Percentiles rank a stretch among this genome's conserved stretches.
Evolutionary conservation across 495 filamentous ascomycete species (phyloP).

Genomic region (Xylaria bambusicola): DNA sequence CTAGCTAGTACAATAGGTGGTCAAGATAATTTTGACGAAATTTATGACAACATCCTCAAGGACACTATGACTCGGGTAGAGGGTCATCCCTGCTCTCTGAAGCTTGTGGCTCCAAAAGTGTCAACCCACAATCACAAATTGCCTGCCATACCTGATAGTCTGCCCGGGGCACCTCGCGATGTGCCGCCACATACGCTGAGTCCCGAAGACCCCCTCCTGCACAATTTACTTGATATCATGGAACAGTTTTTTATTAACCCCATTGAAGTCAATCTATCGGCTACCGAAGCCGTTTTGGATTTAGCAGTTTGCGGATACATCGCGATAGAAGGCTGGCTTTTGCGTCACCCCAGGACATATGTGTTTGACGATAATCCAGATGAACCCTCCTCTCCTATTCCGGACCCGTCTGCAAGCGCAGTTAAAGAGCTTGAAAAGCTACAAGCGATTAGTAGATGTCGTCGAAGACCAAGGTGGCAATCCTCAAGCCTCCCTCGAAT

Average conservation of each 20-base stretch:
- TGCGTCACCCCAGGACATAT: slow-evolving; percentile 68
- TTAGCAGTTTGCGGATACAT: slow-evolving; percentile 81
- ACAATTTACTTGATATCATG: slow-evolving; percentile 67
- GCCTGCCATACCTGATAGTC: slow-evolving; percentile 49
- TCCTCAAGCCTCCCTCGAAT: slow-evolving; percentile 49
- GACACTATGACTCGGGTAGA: slow-evolving; percentile 80
- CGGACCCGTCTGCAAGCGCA: slow-evolving; percentile 35
- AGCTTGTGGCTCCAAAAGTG: slow-evolving; percentile 56
- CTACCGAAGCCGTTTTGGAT: slow-evolving; percentile 81
- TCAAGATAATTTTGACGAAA: slow-evolving; percentile 70
- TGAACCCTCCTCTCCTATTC: slow-evolving; percentile 28
- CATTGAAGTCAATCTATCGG: slow-evolving; percentile 81
- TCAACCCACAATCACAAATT: slow-evolving; percentile 53
- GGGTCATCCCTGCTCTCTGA: slow-evolving; percentile 70
- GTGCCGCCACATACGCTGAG: slow-evolving; percentile 62
- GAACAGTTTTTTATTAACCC: slow-evolving; percentile 84
- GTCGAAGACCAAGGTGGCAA: slow-evolving; percentile 53
- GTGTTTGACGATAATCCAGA: slow-evolving; percentile 49
- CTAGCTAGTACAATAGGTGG: slow-evolving; percentile 72
- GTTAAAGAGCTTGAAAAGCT: slow-evolving; percentile 46
- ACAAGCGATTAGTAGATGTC: slow-evolving; percentile 48
- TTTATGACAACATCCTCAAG: slow-evolving; percentile 79
- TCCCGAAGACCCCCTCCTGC: slow-evolving; percentile 75
- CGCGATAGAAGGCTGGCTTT: slow-evolving; percentile 85
- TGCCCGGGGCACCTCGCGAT: slow-evolving; percentile 56